Base-by-base conservation (phyloP, 495 filamentous ascomycete genomes). In the Talaromyces thailandensis region DNA sequence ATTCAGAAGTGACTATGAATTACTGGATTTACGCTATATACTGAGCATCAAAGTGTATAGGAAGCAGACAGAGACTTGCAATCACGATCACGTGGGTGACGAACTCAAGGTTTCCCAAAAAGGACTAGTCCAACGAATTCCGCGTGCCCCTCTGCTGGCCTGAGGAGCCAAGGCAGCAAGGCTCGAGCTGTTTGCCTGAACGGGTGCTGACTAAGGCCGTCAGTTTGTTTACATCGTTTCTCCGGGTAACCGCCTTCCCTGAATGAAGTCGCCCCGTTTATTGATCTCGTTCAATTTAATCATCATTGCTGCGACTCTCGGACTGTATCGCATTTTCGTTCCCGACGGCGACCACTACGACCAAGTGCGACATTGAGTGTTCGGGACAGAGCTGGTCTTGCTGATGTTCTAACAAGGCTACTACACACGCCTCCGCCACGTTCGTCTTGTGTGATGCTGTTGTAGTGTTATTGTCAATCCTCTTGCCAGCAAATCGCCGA, bases 161-260 rank as follows among this genome's bases (percentile, higher is more conserved):
- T 35, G 24, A 57, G 55, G 55, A 28, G 18, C 29, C 29, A 57
- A 57, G 55, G 55, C 55, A 57, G 24, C 28, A 31, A 57, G 55
- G 55, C 55, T 11, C 53, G 18, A 35, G n/a, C 26, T 35, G 26
- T 4, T 57, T 31, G 55, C 26, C 29, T 57, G 55, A 35, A 32
- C 14, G 29, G 48, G 25, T 43, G 45, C 58, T 60, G 58, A 60
- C 37, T 35, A 35, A 62, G 51, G 2, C 51, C 35, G 35, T 52
- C 43, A n/a, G 48, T 58, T 58, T 58, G 61, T 63, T 63, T 63
- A 60, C 58, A 1, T 28, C 35, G 58, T 43, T 35, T 60, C 58
- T 26, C 58, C 58, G 58, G 58, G 58, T 51, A 60, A 60, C 58
- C 35, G 23, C 37, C 35, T 11, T 37, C 37, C 9, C 21, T 14